These are phyloP conservation scores for Termitomyces bulborhizus DNA, from an alignment of 768 basidiomycete genomes.

Conservation along the genomic window DNA sequence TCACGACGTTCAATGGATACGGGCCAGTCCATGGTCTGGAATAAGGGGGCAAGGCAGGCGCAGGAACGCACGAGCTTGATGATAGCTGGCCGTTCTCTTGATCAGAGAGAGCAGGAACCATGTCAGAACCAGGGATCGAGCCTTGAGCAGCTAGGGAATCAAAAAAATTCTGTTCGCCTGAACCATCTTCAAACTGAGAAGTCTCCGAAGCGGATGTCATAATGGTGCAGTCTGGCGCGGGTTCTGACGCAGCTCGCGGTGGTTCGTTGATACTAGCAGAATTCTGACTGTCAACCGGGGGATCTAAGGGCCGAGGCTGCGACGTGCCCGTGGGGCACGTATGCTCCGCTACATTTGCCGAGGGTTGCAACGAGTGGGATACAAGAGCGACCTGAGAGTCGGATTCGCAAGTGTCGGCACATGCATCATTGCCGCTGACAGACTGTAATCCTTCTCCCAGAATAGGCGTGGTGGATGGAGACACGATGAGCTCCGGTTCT, in stretches of 20 bases:
- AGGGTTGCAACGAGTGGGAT: neutral
- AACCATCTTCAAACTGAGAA: neutral
- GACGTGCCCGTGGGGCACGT: neutral
- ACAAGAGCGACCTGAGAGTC: neutral
- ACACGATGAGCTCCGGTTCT: neutral
- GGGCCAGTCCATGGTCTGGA: neutral
- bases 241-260: neutral
- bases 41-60: neutral
- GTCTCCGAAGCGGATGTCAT: neutral
- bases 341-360: neutral
- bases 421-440: neutral
- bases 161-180: no score
- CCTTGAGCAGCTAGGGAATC: neutral
- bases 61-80: neutral
- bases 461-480: neutral
- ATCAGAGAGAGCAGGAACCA: neutral
- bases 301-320: neutral
- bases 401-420: neutral
- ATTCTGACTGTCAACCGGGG: neutral
- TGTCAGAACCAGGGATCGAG: neutral
- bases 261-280: neutral
- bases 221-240: no score
- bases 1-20: constrained; percentile 7
- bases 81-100: neutral
- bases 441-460: neutral